Evolutionary conservation across 495 filamentous ascomycete species (phyloP).

Genomic region (Penicillium coffeae): DNA sequence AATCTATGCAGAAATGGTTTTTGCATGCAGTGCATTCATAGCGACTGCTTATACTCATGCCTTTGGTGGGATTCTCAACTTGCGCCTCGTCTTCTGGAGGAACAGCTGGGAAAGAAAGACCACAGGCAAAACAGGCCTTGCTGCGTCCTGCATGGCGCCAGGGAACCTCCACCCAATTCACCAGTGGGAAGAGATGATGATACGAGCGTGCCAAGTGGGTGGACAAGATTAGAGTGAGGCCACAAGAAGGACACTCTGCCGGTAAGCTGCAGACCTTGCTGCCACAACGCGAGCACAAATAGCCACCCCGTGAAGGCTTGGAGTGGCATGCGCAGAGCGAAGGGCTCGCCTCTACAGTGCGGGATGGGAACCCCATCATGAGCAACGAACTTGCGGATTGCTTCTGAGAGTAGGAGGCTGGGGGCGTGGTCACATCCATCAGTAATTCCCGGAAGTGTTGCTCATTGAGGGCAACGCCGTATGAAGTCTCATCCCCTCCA

Average conservation of each 20-base stretch:
- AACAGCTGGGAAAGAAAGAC: slow-evolving; percentile 48
- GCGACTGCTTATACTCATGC: slow-evolving; percentile 78
- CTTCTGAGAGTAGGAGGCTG: slow-evolving; percentile 66
- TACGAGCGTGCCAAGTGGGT: slow-evolving; percentile 94
- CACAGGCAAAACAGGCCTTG: slow-evolving; percentile 47
- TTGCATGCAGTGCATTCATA: slow-evolving; percentile 83
- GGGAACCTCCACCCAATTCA: slow-evolving; percentile 84
- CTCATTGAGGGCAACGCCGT: slow-evolving; percentile 84
- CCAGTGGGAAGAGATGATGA: slow-evolving; percentile 90
- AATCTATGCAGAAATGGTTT: slow-evolving; percentile 96
- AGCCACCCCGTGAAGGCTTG: slow-evolving; percentile 79
- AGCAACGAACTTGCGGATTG: slow-evolving; percentile 71
- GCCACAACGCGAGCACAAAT: slow-evolving; percentile 83
- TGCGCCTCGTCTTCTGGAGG: slow-evolving; percentile 40
- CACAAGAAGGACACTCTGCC: slow-evolving; percentile 86
- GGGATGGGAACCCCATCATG: slow-evolving; percentile 98
- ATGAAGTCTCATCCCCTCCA: slow-evolving; percentile 66
- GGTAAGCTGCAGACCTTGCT: slow-evolving; percentile 89
- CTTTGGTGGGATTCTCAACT: slow-evolving; percentile 41
- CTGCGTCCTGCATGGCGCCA: slow-evolving; percentile 64
- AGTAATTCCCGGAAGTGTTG: slow-evolving; percentile 85
- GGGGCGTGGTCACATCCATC: slow-evolving; percentile 83
- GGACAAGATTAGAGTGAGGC: slow-evolving; percentile 90
- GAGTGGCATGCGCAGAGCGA: slow-evolving; percentile 92
- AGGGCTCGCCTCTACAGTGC: slow-evolving; percentile 68